These are phyloP conservation scores for Lasiodiplodia gonubiensis DNA, from an alignment of 2,329 filamentous ascomycete species.

Conservation along the genomic window DNA sequence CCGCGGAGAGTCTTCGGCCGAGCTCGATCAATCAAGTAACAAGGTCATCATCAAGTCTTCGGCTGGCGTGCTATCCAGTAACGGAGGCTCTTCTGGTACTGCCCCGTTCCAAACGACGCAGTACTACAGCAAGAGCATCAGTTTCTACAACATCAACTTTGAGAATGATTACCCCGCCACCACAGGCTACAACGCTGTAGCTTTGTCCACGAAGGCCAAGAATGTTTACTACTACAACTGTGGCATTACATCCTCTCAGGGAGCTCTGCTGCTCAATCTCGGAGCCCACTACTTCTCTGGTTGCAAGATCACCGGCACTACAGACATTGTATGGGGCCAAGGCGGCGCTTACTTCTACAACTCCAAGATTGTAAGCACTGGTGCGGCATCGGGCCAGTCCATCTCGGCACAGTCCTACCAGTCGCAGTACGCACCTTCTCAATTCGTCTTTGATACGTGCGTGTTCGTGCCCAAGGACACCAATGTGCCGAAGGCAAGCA, in stretches of 20 bases:
- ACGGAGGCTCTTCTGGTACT: background rate
- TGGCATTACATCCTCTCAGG: slow-evolving; percentile 8
- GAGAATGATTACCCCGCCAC: background rate
- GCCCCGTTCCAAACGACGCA: slow-evolving; percentile 12
- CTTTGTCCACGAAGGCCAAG: background rate
- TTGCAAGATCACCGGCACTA: slow-evolving; percentile 2
- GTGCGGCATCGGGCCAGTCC: background rate
- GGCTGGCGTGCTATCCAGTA: background rate
- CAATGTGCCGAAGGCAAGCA: background rate
- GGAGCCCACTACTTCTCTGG: slow-evolving; percentile 4
- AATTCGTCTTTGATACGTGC: slow-evolving; percentile 13
- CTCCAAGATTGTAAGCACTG: slow-evolving; percentile 12
- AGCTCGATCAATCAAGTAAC: slow-evolving; percentile 6
- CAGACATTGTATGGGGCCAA: slow-evolving; percentile 9
- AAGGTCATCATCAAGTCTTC: slow-evolving; percentile 1
- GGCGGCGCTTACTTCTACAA: slow-evolving; percentile 16
- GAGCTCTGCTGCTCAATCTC: slow-evolving; percentile 9
- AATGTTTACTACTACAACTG: slow-evolving; percentile 10
- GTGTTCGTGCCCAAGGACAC: background rate
- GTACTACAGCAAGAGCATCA: slow-evolving; percentile 11
- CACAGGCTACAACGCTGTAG: slow-evolving; percentile 10
- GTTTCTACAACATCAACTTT: slow-evolving; percentile 17
- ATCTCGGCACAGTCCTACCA: slow-evolving; percentile 9
- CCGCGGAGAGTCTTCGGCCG: background rate
- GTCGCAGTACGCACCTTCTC: slow-evolving; percentile 2